Conservation (phyloP, 1,284 basidiomycete genomes). For the Melampsora americana region DNA sequence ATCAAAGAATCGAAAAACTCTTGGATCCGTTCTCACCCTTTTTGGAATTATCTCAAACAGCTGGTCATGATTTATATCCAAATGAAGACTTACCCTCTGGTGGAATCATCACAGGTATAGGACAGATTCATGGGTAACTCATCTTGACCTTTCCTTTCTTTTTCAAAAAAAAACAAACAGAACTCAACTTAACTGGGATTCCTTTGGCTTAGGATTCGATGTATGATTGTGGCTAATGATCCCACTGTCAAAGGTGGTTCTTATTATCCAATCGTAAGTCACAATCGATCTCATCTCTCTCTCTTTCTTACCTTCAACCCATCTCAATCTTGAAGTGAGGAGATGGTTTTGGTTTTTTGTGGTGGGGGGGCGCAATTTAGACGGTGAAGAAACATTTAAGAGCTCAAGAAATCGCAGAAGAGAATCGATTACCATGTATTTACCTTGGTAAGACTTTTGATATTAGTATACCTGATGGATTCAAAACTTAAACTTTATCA, state of each 20-base stretch:
- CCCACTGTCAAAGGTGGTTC: constrained; percentile 89
- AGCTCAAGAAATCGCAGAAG: constrained; percentile 85
- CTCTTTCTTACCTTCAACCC: too few relatives aligned
- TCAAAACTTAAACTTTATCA: too few relatives aligned
- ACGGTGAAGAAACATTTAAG: constrained; percentile 92
- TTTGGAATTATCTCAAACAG: constrained; percentile 78
- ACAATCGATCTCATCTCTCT: too few relatives aligned
- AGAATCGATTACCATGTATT: constrained; percentile 84
- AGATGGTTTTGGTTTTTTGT: too few relatives aligned
- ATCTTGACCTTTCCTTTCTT: too few relatives aligned
- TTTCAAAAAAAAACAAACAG: too few relatives aligned
- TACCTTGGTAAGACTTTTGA: constrained; percentile 68
- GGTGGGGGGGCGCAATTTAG: not conserved
- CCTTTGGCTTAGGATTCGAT: too few relatives aligned
- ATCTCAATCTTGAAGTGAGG: too few relatives aligned
- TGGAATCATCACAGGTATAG: constrained; percentile 87
- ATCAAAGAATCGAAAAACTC: constrained; percentile 64
- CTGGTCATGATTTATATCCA: constrained; percentile 81
- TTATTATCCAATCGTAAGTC: constrained; percentile 86
- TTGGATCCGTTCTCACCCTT: constrained; percentile 85
- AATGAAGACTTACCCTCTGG: constrained; percentile 76
- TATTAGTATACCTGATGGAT: not conserved
- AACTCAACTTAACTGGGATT: too few relatives aligned
- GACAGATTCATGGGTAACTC: constrained; percentile 67
- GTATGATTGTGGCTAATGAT: constrained; percentile 87